Conservation (phyloP, 2,329 filamentous ascomycete species). For the Venturiaceae sp. region DNA sequence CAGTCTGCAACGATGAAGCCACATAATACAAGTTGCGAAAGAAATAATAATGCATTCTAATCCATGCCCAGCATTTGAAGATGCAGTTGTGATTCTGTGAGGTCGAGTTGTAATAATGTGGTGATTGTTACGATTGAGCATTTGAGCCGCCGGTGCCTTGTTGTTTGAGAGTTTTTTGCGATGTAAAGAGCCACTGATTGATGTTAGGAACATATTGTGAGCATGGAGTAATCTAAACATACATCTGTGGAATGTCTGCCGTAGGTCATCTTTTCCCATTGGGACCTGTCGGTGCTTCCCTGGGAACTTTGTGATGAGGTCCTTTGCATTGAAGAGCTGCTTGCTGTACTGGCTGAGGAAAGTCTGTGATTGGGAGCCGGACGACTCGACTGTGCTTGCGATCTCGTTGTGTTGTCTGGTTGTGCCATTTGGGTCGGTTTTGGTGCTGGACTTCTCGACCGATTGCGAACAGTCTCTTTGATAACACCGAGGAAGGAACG, state of each 20-base stretch:
- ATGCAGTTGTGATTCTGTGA: not conserved
- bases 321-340: not conserved
- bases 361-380: not conserved
- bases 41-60: not conserved
- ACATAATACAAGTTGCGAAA: not conserved
- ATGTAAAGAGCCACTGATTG: not conserved
- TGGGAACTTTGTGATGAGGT: not conserved
- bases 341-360: not conserved
- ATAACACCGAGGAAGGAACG: not conserved
- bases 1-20: not conserved
- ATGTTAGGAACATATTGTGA: not conserved
- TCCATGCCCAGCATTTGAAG: not conserved
- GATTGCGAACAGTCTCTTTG: not conserved
- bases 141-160: not conserved
- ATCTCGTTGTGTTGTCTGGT: not conserved
- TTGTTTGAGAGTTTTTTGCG: not conserved
- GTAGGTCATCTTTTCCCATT: not conserved
- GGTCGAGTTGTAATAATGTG: not conserved
- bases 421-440: not conserved
- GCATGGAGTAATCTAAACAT: not conserved
- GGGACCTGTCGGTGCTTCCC: not conserved
- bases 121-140: not conserved
- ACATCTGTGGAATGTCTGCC: not conserved
- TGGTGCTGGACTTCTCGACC: not conserved
- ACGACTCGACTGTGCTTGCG: not conserved